These are phyloP conservation scores for Ganoderma leucocontextum DNA, from an alignment of 1,284 basidiomycete genomes.

Conservation along the genomic window DNA sequence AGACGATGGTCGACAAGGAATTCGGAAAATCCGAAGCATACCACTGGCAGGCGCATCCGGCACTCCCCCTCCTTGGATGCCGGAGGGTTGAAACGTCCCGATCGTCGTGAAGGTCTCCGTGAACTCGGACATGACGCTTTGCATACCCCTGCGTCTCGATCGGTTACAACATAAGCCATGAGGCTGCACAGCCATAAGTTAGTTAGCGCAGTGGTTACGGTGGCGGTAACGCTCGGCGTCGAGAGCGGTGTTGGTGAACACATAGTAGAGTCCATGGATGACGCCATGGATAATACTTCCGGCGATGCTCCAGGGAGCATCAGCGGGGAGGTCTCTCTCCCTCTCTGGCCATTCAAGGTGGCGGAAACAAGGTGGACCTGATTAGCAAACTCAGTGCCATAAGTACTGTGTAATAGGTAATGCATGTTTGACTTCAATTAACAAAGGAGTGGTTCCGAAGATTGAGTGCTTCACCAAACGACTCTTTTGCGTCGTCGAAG, in stretches of 20 bases:
- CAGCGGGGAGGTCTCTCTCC: neutral
- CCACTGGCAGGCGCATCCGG: neutral
- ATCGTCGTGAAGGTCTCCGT: neutral
- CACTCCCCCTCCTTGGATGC: neutral
- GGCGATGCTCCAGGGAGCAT: neutral
- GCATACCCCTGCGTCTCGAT: no score
- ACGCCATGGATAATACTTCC: neutral
- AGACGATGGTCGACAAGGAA: neutral
- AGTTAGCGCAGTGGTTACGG: conserved; percentile 1
- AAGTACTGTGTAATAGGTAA: no score
- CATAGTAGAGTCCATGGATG: neutral
- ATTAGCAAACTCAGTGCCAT: neutral
- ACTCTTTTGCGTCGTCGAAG: no score
- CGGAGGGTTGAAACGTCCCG: neutral
- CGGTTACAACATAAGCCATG: neutral
- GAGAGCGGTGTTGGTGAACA: neutral
- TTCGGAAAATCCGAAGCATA: neutral
- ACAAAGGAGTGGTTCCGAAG: neutral
- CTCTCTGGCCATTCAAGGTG: neutral
- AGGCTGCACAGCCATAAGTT: neutral
- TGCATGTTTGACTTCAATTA: neutral
- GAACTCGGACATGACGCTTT: conserved; percentile 46
- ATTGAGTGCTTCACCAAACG: no score
- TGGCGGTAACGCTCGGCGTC: neutral
- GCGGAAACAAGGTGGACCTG: neutral